phyloP scores from a whole-genome alignment of 129 eudicot species.

The Tanacetum coccineum region DNA sequence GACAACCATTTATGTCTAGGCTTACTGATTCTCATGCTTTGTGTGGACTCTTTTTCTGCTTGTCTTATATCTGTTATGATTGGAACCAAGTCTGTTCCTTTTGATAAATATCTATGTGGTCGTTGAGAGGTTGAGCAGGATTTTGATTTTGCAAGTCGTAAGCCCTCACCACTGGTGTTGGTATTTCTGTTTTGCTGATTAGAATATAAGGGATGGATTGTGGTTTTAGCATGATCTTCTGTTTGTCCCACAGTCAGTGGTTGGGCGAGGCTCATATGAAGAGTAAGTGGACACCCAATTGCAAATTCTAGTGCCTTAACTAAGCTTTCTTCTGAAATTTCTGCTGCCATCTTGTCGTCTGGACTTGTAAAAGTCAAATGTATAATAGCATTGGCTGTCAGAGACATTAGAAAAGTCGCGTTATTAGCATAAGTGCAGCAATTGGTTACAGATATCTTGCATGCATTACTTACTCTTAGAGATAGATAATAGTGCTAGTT shows the following conservation, averaged over 20 bases:
- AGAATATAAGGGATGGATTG: constrained; percentile 12
- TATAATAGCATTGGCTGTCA: constrained; percentile 29
- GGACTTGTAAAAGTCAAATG: constrained; percentile 33
- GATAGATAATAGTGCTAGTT: constrained; percentile 28
- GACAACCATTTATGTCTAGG: constrained; percentile 36
- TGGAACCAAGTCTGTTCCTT: constrained; percentile 6
- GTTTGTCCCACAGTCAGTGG: not conserved
- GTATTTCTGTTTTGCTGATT: constrained; percentile 3
- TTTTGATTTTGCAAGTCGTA: constrained; percentile 28
- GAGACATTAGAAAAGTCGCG: not conserved
- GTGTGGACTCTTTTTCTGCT: constrained; percentile 13
- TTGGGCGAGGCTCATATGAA: constrained; percentile 29
- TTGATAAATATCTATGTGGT: constrained; percentile 17
- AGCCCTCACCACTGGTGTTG: constrained; percentile 9
- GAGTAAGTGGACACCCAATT: constrained; percentile 30
- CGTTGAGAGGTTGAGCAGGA: constrained; percentile 26
- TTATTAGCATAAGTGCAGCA: not conserved
- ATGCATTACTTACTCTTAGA: constrained; percentile 30
- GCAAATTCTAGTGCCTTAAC: constrained; percentile 30
- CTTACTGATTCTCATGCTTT: constrained; percentile 8
- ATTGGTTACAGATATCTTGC: not conserved
- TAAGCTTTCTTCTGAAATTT: constrained; percentile 31
- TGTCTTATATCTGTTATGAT: not conserved
- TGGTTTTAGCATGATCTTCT: constrained; percentile 3
- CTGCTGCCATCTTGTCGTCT: constrained; percentile 34